phyloP scores from a whole-genome alignment of 805 yeast species.

The Ogataea pini region DNA sequence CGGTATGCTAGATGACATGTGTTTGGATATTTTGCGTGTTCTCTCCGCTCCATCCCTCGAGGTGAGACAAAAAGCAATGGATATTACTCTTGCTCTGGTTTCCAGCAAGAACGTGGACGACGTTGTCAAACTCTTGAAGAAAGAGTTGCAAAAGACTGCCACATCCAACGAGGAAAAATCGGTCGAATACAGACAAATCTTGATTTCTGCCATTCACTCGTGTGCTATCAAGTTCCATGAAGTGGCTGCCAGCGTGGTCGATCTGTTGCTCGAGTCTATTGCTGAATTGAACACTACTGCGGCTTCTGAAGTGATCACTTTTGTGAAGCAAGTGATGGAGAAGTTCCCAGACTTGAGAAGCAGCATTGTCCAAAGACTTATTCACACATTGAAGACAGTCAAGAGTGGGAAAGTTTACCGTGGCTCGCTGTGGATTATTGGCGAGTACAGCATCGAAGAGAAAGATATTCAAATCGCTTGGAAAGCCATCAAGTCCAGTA shows the following conservation, averaged over 20 bases:
- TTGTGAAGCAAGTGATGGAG: constrained; percentile 92
- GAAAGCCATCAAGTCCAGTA: constrained; percentile 76
- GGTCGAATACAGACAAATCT: constrained; percentile 82
- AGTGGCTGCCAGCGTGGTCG: constrained; percentile 89
- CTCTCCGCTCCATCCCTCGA: constrained; percentile 87
- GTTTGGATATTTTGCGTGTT: constrained; percentile 83
- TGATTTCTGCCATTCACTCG: constrained; percentile 84
- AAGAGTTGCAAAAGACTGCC: constrained; percentile 79
- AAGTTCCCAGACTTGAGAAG: constrained; percentile 79
- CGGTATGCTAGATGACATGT: constrained; percentile 79
- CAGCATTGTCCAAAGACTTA: constrained; percentile 61
- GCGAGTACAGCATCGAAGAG: constrained; percentile 82
- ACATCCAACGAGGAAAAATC: constrained; percentile 74
- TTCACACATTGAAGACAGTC: constrained; percentile 60
- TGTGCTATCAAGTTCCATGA: constrained; percentile 87
- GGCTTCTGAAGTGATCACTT: constrained; percentile 86
- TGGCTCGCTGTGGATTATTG: constrained; percentile 93
- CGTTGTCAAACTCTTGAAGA: constrained; percentile 86
- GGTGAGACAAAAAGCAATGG: constrained; percentile 85
- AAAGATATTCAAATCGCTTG: constrained; percentile 77
- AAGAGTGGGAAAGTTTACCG: constrained; percentile 90
- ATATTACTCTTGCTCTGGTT: constrained; percentile 77
- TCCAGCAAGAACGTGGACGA: constrained; percentile 91
- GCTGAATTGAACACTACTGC: constrained; percentile 82
- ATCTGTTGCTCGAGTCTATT: constrained; percentile 80